Base-by-base conservation (phyloP, 305 asterid genomes). In the Ruellia speciosa region DNA sequence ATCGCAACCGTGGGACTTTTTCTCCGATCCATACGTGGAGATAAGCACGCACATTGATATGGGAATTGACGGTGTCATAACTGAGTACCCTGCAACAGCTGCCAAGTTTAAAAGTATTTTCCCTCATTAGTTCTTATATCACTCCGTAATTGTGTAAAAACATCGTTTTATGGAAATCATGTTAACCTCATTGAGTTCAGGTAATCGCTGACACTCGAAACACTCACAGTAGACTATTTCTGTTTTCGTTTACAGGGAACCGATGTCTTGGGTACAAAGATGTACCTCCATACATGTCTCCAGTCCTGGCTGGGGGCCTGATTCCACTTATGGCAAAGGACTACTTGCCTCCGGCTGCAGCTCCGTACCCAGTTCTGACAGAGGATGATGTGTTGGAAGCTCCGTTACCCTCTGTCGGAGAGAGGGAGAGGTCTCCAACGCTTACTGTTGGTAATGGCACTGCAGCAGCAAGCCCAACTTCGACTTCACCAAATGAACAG, bases 1-100 rank as follows among this genome's bases (percentile, higher is more conserved):
- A 10, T 81, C 97, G 71, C 97, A 92, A 67, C 65, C 99, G 50
- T 86, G 95, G 90, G 99, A 92, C 65, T 84, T 70, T 77, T 80
- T 74, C 63, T 71, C 85, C 34, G 97, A 92, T 66, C 64, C 99
- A 24, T 78, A 78, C 24, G 67, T 80, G 47, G 95, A 92, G 84
- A 39, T 84, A 9, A 84, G 82, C 80, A 54, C 78, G 0, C 66
- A 59, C 39, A 54, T 67, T 17, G 31, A 47, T 37, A 61, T 70
- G 67, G 76, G 70, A 12, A 62, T 84, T 41, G 33, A 75, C 33
- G 99, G 95, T 56, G 73, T 82, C 58, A 66, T 79, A 24, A 79
- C 97, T 0, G 85, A 68, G 10, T 88, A 34, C 48, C 99, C 99
- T 8, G 80, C 74, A 12, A 92, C 99, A 6, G 81, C 96, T 43